Percentiles rank a stretch among this genome's conserved stretches.
Evolutionary conservation across 257 asterid genomes (phyloP).

Genomic region (Solanum ossicruentum): DNA sequence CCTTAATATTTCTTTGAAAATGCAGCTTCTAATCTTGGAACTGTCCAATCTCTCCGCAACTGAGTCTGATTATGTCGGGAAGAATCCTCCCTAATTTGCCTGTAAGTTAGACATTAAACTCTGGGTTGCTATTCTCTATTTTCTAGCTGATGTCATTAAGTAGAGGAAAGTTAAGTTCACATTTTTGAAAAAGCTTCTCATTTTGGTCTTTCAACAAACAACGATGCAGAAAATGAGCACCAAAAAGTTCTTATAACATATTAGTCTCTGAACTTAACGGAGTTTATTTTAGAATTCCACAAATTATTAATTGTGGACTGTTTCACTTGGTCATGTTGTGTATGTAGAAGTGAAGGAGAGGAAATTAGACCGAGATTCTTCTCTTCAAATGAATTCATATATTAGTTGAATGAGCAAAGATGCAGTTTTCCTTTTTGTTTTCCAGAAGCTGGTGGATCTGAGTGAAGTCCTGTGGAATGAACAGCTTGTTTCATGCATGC

Average conservation of each 20-base stretch:
- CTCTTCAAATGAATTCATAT: neutral
- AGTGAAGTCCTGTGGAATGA: constrained; percentile 42
- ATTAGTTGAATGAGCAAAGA: neutral
- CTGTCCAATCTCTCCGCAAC: neutral
- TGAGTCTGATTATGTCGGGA: neutral
- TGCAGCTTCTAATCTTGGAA: neutral
- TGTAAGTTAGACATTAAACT: neutral
- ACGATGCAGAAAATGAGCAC: neutral
- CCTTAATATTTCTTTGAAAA: neutral
- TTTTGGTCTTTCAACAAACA: neutral
- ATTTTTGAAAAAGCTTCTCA: neutral
- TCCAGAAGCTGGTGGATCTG: constrained; percentile 27
- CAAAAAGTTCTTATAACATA: neutral
- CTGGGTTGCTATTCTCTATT: neutral
- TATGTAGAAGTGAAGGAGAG: neutral
- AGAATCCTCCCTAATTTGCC: neutral
- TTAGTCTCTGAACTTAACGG: neutral
- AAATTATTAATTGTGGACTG: neutral
- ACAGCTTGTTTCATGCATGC: constrained; percentile 56
- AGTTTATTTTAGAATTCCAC: neutral
- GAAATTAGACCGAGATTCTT: neutral
- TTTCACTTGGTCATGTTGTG: neutral
- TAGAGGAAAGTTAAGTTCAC: neutral
- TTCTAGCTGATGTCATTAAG: neutral
- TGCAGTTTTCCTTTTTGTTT: neutral